Percentiles rank a stretch among this genome's conserved stretches.
Evolutionary conservation across 208 protist genomes (phyloP).

Genomic region (Acanthamoeba triangularis): DNA sequence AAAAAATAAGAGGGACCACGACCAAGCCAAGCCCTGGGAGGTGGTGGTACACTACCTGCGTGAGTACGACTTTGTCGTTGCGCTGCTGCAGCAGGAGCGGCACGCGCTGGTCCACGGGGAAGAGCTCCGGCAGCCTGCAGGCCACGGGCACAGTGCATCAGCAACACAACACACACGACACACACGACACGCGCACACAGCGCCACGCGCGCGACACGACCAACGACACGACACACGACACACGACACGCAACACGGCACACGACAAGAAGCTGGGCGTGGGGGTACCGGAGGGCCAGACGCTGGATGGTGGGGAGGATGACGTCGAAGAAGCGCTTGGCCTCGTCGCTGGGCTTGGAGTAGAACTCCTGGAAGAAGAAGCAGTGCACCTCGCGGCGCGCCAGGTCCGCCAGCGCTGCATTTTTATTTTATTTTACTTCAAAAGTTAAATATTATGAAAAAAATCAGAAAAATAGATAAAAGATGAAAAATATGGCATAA

Average conservation of each 20-base stretch:
- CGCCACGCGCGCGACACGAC: background rate
- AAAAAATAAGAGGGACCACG: too few species aligned
- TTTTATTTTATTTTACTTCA: too few species aligned
- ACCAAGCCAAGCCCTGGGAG: too few species aligned
- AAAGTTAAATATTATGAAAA: background rate
- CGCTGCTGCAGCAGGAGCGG: background rate
- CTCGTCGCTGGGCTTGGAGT: background rate
- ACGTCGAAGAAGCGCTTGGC: background rate
- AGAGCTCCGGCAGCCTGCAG: conserved; percentile 63
- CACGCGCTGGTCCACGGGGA: conserved; percentile 61
- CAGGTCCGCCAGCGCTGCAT: background rate
- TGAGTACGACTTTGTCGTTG: conserved; percentile 7
- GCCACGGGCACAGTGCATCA: conserved; percentile 39
- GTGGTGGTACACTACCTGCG: background rate
- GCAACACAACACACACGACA: background rate
- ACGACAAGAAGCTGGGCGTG: background rate
- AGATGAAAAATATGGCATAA: background rate
- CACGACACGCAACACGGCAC: background rate
- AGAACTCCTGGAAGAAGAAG: background rate
- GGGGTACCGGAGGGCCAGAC: background rate
- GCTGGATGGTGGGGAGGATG: background rate
- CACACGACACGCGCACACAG: background rate
- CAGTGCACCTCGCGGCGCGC: background rate
- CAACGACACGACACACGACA: background rate
- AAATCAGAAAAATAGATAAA: background rate